Conservation (phyloP, 345 rosid genomes). For the Eucalyptus fibrosa region DNA sequence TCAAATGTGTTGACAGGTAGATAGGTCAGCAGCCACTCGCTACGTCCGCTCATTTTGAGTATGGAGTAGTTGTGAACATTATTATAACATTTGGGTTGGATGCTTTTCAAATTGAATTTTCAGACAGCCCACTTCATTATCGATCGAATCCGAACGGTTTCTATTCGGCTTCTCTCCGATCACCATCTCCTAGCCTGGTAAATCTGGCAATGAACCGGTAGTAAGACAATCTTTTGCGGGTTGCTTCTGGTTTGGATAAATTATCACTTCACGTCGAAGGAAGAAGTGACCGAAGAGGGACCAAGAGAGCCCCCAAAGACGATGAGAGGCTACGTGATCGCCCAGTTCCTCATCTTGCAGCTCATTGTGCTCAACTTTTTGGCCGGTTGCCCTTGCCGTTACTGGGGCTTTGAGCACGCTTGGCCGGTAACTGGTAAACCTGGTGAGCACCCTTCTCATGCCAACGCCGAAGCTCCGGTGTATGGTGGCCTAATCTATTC, state of each 20-base stretch:
- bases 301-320: background rate
- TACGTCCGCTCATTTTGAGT: background rate
- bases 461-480: background rate
- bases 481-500: background rate
- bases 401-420: fast-evolving
- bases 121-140: background rate
- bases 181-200: background rate
- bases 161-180: background rate
- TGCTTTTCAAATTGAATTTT: background rate
- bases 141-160: background rate
- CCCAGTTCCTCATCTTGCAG: background rate
- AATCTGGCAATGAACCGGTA: background rate
- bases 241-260: background rate
- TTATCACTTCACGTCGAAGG: background rate
- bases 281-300: background rate
- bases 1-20: background rate
- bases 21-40: background rate
- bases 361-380: background rate
- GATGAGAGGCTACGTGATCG: background rate
- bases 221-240: background rate
- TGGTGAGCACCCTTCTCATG: background rate
- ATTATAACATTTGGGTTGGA: background rate
- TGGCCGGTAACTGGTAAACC: background rate
- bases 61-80: background rate
- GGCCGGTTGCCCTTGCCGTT: fast-evolving